A percentile compares a stretch with the other conserved stretches of the same genome.
Conservation (phyloP, 345 rosid genomes). For the Excoecaria cochinchinensis region DNA sequence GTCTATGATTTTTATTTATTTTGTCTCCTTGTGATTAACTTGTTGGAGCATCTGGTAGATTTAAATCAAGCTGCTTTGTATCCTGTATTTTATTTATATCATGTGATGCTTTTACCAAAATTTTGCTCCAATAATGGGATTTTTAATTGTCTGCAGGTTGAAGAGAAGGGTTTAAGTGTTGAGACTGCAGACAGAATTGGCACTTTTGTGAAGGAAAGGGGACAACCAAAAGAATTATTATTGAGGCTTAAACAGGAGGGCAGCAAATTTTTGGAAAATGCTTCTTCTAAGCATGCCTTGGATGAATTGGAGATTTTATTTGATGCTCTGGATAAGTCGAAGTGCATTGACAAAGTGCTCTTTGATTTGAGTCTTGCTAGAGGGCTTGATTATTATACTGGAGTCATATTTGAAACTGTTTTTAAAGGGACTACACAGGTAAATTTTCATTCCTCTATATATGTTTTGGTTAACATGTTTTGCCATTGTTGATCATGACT, state of each 20-base stretch:
- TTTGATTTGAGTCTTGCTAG: slow-evolving; percentile 97
- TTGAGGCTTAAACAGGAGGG: slow-evolving; percentile 58
- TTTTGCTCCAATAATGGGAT: neutral
- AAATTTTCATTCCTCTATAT: slow-evolving; percentile 8
- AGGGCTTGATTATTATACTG: slow-evolving; percentile 98
- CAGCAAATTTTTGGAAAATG: slow-evolving; percentile 54
- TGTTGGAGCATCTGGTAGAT: neutral
- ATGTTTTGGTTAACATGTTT: neutral
- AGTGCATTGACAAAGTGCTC: slow-evolving; percentile 69
- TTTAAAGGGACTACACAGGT: slow-evolving; percentile 84
- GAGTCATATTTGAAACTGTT: slow-evolving; percentile 89
- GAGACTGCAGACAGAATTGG: slow-evolving; percentile 83
- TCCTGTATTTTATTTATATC: neutral
- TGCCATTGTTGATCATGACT: neutral
- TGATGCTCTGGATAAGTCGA: slow-evolving; percentile 76
- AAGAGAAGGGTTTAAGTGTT: slow-evolving; percentile 73
- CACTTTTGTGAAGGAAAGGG: slow-evolving; percentile 72
- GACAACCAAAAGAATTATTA: slow-evolving; percentile 59
- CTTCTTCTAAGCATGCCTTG: slow-evolving; percentile 62
- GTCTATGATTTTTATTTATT: neutral
- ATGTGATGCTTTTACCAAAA: neutral
- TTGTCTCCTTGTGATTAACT: neutral
- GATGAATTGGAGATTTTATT: slow-evolving; percentile 74
- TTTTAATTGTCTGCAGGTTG: slow-evolving; percentile 44
- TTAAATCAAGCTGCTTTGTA: neutral